These are phyloP conservation scores for Phytophthora citrophthora DNA, from an alignment of 352 stramenopile species.

Conservation along the genomic window DNA sequence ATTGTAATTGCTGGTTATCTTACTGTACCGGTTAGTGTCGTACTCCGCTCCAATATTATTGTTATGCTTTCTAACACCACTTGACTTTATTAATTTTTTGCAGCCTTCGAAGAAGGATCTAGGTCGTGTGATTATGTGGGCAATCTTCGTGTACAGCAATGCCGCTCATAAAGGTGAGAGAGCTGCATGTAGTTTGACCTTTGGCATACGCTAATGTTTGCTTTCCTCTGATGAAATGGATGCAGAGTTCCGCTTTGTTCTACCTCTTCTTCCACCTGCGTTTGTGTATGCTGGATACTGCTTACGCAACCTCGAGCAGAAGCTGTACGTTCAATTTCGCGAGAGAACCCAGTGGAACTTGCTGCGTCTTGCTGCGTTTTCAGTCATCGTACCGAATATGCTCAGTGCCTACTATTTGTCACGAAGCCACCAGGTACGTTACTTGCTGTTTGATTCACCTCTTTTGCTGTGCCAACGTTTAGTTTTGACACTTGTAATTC, in stretches of 20 bases:
- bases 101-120: constrained; percentile 73
- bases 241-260: constrained; percentile 86
- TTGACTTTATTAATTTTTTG: not conserved
- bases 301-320: constrained; percentile 70
- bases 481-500: not conserved
- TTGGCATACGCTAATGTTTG: not conserved
- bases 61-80: not conserved
- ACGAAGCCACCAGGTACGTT: constrained; percentile 55
- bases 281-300: constrained; percentile 84
- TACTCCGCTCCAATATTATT: no score
- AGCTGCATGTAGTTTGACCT: not conserved
- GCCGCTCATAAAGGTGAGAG: constrained; percentile 78
- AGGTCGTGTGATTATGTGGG: constrained; percentile 66
- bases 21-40: constrained; percentile 52
- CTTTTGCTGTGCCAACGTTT: not conserved
- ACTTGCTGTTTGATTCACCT: not conserved
- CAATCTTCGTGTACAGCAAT: constrained; percentile 81
- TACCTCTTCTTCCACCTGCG: constrained; percentile 73
- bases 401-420: constrained; percentile 75
- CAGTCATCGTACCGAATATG: constrained; percentile 70
- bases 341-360: constrained; percentile 65
- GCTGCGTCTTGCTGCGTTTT: constrained; percentile 50
- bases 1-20: constrained; percentile 62
- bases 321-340: constrained; percentile 61
- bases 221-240: not conserved